Evolutionary conservation across 2,329 filamentous ascomycete species (phyloP).

Genomic region (Chalaropsis ovoidea): DNA sequence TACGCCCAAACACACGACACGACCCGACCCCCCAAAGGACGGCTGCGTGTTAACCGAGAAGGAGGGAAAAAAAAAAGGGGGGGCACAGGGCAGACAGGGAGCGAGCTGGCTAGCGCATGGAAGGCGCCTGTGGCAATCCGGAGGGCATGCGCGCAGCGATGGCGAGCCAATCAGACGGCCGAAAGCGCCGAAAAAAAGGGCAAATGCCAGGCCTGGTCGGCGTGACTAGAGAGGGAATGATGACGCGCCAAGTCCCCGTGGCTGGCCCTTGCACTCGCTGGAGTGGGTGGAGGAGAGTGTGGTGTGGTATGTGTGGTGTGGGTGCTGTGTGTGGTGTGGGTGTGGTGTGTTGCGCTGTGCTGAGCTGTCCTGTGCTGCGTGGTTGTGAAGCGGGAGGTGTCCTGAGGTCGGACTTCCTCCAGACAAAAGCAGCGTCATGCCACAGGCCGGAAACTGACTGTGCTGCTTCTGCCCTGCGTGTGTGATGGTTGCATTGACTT

Average conservation of each 20-base stretch:
- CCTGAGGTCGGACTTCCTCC: neutral
- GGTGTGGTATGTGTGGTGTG: too few species aligned
- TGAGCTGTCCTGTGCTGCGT: conserved; percentile 7
- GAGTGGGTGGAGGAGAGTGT: too few species aligned
- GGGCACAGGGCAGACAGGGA: conserved; percentile 2
- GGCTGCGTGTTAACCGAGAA: neutral
- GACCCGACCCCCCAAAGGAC: too few species aligned
- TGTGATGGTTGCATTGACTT: neutral
- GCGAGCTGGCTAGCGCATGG: neutral
- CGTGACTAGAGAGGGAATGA: neutral
- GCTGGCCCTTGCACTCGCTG: neutral
- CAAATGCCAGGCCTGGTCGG: conserved; percentile 5
- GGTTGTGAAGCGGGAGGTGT: neutral
- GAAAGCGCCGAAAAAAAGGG: conserved; percentile 16
- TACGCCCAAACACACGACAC: neutral
- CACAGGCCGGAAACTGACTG: neutral
- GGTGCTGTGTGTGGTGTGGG: too few species aligned
- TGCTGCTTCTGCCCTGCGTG: neutral
- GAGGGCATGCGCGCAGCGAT: conserved; percentile 3
- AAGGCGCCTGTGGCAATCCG: conserved; percentile 16
- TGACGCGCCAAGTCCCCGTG: conserved; percentile 8
- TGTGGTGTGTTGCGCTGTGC: too few species aligned
- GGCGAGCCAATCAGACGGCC: conserved; percentile 19
- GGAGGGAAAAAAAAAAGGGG: neutral
- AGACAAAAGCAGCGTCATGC: neutral